These are phyloP conservation scores for Boletus calvinii DNA, from an alignment of 1,284 basidiomycete species.

Conservation along the genomic window DNA sequence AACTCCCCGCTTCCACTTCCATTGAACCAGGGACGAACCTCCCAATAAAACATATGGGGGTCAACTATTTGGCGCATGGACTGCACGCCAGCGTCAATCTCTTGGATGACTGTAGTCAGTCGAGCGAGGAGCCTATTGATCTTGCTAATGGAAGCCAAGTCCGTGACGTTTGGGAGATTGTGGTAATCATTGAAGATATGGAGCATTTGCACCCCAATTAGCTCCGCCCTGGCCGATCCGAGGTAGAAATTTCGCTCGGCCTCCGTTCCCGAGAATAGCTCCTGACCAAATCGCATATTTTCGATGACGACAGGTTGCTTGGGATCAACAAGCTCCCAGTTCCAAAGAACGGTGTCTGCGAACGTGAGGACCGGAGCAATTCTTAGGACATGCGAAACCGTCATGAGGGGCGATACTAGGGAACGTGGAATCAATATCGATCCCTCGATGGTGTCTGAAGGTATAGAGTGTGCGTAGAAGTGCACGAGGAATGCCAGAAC, in stretches of 20 bases:
- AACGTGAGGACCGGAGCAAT: conserved; percentile 95
- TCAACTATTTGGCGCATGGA: conserved; percentile 76
- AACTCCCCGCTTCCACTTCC: conserved; percentile 67
- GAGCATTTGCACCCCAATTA: conserved; percentile 84
- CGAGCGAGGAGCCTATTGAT: conserved; percentile 73
- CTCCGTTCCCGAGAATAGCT: conserved; percentile 81
- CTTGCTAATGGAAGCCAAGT: conserved; percentile 68
- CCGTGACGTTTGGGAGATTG: conserved; percentile 68
- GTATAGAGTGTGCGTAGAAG: conserved; percentile 85
- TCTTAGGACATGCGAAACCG: conserved; percentile 74
- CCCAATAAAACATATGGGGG: conserved; percentile 89
- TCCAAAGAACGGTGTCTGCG: conserved; percentile 96
- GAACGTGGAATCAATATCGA: conserved; percentile 67
- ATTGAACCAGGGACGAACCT: conserved; percentile 90
- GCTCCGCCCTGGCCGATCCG: conserved; percentile 82
- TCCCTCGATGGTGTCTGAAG: conserved; percentile 40
- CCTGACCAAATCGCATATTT: conserved; percentile 61
- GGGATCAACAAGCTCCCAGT: conserved; percentile 70
- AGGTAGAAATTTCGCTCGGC: conserved; percentile 89
- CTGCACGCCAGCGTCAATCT: conserved; percentile 67
- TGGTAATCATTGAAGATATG: conserved; percentile 84
- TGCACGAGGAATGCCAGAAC: conserved; percentile 89
- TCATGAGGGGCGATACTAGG: conserved; percentile 78
- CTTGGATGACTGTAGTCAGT: conserved; percentile 71
- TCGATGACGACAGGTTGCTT: conserved; percentile 52